These are phyloP conservation scores for Helianthus tuberosus DNA, from an alignment of 129 eudicot species.

Conservation along the genomic window DNA sequence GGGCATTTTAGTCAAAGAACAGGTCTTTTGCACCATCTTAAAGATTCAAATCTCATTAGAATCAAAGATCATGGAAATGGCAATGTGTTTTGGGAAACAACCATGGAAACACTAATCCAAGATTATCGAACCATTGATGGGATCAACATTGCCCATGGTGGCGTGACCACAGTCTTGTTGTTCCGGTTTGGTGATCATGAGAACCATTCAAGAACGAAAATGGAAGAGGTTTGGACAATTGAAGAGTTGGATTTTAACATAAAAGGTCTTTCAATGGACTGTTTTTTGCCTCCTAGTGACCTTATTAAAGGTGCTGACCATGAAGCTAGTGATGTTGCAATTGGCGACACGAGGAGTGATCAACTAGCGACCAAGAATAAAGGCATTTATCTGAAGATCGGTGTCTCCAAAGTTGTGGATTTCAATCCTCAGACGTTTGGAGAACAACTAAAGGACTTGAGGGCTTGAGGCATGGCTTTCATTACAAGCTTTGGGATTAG, in stretches of 20 bases:
- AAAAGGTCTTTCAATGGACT: constrained; percentile 70
- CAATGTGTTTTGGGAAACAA: constrained; percentile 68
- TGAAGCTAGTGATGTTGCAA: constrained; percentile 39
- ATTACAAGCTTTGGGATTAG: background rate
- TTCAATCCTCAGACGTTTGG: constrained; percentile 30
- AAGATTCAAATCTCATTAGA: constrained; percentile 69
- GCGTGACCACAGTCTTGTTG: constrained; percentile 58
- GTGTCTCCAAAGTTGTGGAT: constrained; percentile 43
- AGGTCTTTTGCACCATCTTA: constrained; percentile 65
- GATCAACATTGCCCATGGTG: constrained; percentile 72
- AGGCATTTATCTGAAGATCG: constrained; percentile 34
- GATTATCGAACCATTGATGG: constrained; percentile 82
- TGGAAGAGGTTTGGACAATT: constrained; percentile 88
- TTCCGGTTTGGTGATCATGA: constrained; percentile 71
- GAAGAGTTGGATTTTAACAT: constrained; percentile 91
- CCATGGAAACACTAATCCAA: constrained; percentile 77
- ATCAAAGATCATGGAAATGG: constrained; percentile 47
- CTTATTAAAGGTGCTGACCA: constrained; percentile 39
- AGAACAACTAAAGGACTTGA: constrained; percentile 19
- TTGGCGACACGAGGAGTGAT: constrained; percentile 18
- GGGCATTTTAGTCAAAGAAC: constrained; percentile 83
- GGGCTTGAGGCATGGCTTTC: constrained; percentile 24
- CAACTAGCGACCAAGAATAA: constrained; percentile 31
- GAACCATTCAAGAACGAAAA: constrained; percentile 61
- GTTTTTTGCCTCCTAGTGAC: constrained; percentile 85